phyloP scores from a whole-genome alignment of 495 filamentous ascomycete genomes.

The Penicillium manginii region DNA sequence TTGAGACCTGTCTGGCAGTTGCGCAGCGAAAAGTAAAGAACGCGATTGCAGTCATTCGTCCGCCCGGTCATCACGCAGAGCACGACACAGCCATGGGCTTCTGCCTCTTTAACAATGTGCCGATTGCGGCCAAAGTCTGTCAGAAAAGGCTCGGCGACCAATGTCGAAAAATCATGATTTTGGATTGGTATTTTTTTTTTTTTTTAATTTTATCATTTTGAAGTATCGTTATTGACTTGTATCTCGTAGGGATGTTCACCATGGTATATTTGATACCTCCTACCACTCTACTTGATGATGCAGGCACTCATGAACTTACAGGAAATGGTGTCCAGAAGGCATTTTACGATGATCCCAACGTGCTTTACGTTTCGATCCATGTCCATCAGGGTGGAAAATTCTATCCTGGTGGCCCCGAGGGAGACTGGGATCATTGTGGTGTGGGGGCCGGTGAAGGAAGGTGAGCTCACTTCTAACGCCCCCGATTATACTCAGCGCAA shows the following conservation, averaged over 20 bases:
- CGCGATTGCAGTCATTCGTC: slow-evolving; percentile 90
- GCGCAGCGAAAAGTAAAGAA: slow-evolving; percentile 82
- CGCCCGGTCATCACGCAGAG: slow-evolving; percentile 95
- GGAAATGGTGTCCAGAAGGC: slow-evolving; percentile 97
- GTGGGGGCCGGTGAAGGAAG: slow-evolving; percentile 71
- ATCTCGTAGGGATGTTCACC: slow-evolving; percentile 61
- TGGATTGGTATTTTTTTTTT: slow-evolving; percentile 93
- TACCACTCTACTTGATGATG: background rate
- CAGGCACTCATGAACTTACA: slow-evolving; percentile 30
- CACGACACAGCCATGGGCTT: slow-evolving; percentile 84
- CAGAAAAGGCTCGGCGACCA: slow-evolving; percentile 72
- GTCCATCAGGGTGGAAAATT: slow-evolving; percentile 81
- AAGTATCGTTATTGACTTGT: slow-evolving; percentile 26
- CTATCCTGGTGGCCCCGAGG: slow-evolving; percentile 80
- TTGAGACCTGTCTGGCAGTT: slow-evolving; percentile 89
- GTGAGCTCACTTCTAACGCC: slow-evolving; percentile 33
- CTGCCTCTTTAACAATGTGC: slow-evolving; percentile 97
- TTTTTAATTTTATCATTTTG: slow-evolving; percentile 19
- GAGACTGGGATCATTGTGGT: slow-evolving; percentile 77
- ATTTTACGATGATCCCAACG: slow-evolving; percentile 91
- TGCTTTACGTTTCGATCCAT: slow-evolving; percentile 96
- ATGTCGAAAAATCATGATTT: slow-evolving; percentile 86
- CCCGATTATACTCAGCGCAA: background rate
- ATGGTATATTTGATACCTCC: slow-evolving; percentile 45
- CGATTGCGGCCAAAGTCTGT: slow-evolving; percentile 83